Base-by-base conservation (phyloP, 2,329 filamentous ascomycete species). In the Exophiala sideris region DNA sequence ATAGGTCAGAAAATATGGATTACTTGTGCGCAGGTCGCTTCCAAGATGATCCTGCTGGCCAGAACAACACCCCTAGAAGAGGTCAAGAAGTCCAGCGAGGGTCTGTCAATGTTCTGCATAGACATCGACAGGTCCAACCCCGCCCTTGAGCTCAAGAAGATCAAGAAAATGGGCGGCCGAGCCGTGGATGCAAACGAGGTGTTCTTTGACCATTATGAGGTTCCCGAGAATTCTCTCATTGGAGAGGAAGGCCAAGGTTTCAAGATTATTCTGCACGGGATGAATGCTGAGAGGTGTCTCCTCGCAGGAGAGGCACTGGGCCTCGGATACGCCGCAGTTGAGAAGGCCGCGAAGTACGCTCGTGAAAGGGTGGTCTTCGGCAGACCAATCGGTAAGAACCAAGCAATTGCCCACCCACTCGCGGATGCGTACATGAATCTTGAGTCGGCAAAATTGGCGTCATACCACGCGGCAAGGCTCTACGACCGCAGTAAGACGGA, bases 131-230 rank as follows among this genome's bases (percentile, higher is more conserved):
- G 52, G 44, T 56, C 50, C 20, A 79, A 78, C 18, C 79, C 85
- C 0, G 81, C 81, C 0, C 73, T 92, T 1, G 81, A 86, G 8
- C 74, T 94, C 66, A 82, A 82, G 40, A 82, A 75, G 65, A 95
- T 95, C 62, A 84, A 82, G 70, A 95, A 95, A 69, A 94, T 95
- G 88, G 90, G 90, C 7, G 87, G 88, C 0, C 76, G 88, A 10
- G 88, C 88, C 0, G 83, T 95, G 1, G 89, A 94, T 64, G 88
- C 89, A 0, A 95, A 95, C 62, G 88, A 94, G 66, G 86, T 95
- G 1, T 95, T 95, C 70, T 94, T 95, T 67, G 88, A 94, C 68
- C 81, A 85, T 61, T 95, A 91, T 68, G 68, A 71, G 3, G 81
- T 94, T 11, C 82, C 85, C 0, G 77, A 78, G 0, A 76, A 82